Evolutionary conservation across 768 basidiomycete genomes (phyloP), one percentile per base, ranked within the genome.

Genomic region (Tulasnella sp.): DNA sequence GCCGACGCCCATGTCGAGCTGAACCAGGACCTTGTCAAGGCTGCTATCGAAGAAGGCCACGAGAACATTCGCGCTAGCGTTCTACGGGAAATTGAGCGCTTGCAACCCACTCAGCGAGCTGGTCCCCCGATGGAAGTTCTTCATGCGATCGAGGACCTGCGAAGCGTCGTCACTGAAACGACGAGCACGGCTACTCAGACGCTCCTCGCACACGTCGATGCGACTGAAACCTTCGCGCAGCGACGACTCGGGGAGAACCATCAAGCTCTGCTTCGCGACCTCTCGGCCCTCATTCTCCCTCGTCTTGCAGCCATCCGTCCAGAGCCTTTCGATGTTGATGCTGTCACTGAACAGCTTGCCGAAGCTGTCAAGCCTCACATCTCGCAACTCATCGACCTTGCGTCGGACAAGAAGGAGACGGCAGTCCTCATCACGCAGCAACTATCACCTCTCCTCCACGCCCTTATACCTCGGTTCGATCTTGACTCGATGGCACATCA

Each of bases 311-410:
- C 89, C 0, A 81, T 91, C 29, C 90, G 87, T 36, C 84, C 87
- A 36, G 92, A 92, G 73, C 85, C 89, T 15, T 85, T 95, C 69
- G 93, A 95, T 80, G 93, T 94, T 80, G 91, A 93, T 42, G 85
- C 87, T 79, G 84, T 95, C 76, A 95, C 93, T 1, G 85, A 85
- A 67, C 89, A 89, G 79, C 88, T 95, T 19, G 87, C 91, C 31
- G 91, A 95, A 82, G 91, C 93, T 0, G 93, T 95, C 80, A 94
- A 94, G 80, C 93, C 93, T 8, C 91, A 94, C 79, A 93, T 95
- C 34, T 89, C 92, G 1, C 93, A 95, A 79, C 89, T 95, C 77
- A 95, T 95, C 78, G 93, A 95, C 81, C 87, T 95, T 70, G 91
- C 93, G 36, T 93, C 92, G 0, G 93, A 95, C 81, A 95, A 95